Evolutionary conservation across 2,329 filamentous ascomycete species (phyloP).

Genomic region (Aspergillus fischeri): DNA sequence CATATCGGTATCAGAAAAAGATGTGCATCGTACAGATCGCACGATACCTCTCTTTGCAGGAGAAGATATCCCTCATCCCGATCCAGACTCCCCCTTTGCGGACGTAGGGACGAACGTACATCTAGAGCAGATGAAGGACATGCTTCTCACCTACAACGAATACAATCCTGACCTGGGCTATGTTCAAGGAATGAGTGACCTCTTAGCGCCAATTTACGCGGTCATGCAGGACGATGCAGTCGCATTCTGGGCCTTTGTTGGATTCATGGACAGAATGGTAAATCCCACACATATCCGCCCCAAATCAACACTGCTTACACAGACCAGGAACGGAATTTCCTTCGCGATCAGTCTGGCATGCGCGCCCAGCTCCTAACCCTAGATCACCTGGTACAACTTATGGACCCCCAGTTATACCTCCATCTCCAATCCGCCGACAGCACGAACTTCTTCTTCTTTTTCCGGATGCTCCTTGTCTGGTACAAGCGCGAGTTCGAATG

Average conservation of each 20-base stretch:
- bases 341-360: conserved; percentile 96
- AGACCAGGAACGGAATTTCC: conserved; percentile 76
- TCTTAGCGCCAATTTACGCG: conserved; percentile 92
- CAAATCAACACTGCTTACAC: conserved; percentile 2
- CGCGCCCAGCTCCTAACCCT: conserved; percentile 82
- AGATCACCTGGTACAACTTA: conserved; percentile 91
- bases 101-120: conserved; percentile 93
- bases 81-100: conserved; percentile 91
- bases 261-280: conserved; percentile 94
- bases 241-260: conserved; percentile 93
- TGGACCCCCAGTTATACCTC: conserved; percentile 90
- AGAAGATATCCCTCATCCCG: conserved; percentile 93
- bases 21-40: conserved; percentile 94
- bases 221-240: conserved; percentile 96
- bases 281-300: conserved; percentile 1
- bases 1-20: conserved; percentile 69
- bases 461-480: conserved; percentile 98
- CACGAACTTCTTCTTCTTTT: conserved; percentile 99
- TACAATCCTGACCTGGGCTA: conserved; percentile 95
- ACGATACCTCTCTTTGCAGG: conserved; percentile 92
- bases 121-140: conserved; percentile 97
- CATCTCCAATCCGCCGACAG: conserved; percentile 87
- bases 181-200: conserved; percentile 97
- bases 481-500: conserved; percentile 97
- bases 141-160: conserved; percentile 97